phyloP scores from a whole-genome alignment of 768 basidiomycete species.

The Serpula lacrymans region DNA sequence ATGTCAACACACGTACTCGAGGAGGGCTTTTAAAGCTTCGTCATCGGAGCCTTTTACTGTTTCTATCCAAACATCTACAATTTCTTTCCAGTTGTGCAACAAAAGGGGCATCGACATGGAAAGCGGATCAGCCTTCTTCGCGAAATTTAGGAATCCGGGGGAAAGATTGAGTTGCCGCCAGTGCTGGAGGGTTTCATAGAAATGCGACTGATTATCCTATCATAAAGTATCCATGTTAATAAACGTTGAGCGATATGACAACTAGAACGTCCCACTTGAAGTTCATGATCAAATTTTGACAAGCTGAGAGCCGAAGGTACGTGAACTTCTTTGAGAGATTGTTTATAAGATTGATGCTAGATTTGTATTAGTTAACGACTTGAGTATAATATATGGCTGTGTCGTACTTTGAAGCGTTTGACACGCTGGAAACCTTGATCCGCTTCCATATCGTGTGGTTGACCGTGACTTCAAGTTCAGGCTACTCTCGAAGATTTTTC shows the following conservation, averaged over 20 bases:
- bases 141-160: slow-evolving; percentile 69
- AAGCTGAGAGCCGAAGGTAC: slow-evolving; percentile 61
- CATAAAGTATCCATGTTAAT: background rate
- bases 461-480: too few relatives aligned
- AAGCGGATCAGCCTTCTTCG: slow-evolving; percentile 53
- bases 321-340: slow-evolving; percentile 67
- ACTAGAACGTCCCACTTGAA: slow-evolving; percentile 26
- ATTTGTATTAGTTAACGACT: background rate
- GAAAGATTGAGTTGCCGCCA: slow-evolving; percentile 82
- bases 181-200: slow-evolving; percentile 67
- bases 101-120: slow-evolving; percentile 78
- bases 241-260: background rate
- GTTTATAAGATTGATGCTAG: slow-evolving; percentile 73
- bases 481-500: background rate
- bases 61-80: slow-evolving; percentile 61
- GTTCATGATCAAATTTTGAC: slow-evolving; percentile 56
- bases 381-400: background rate
- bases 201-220: slow-evolving; percentile 77
- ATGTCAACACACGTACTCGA: slow-evolving; percentile 54
- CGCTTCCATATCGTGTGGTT: slow-evolving; percentile 1
- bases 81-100: slow-evolving; percentile 73
- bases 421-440: slow-evolving; percentile 28
- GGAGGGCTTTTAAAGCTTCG: slow-evolving; percentile 67
- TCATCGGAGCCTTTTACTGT: slow-evolving; percentile 61
- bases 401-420: slow-evolving; percentile 51